Evolutionary conservation across 1,284 basidiomycete genomes (phyloP).

Genomic region (Vanrija pseudolonga): DNA sequence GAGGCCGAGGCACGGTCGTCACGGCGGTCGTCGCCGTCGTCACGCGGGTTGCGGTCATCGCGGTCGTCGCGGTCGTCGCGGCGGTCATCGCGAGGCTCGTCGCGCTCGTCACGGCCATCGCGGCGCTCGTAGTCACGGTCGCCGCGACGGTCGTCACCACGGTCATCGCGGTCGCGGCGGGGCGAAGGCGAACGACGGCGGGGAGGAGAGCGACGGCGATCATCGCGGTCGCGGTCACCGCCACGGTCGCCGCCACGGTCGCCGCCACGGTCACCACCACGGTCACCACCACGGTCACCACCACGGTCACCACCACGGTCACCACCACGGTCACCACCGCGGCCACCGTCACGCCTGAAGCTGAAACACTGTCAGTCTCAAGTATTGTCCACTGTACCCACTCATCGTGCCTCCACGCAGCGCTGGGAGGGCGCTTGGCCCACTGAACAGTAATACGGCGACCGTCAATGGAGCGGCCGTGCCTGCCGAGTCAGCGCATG

Average conservation of each 20-base stretch:
- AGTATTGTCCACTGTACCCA: slow-evolving; percentile 26
- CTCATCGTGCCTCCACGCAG: slow-evolving; percentile 74
- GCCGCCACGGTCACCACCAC: slow-evolving; percentile 5
- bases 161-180: slow-evolving; percentile 12
- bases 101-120: slow-evolving; percentile 24
- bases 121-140: slow-evolving; percentile 31
- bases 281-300: slow-evolving; percentile 6
- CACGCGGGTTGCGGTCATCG: slow-evolving; percentile 17
- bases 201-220: slow-evolving; percentile 21
- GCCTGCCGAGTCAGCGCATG: slow-evolving; percentile 55
- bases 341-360: slow-evolving; percentile 48
- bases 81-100: background rate
- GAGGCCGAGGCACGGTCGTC: slow-evolving; percentile 8
- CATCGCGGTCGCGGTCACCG: slow-evolving; percentile 8
- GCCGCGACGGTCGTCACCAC: slow-evolving; percentile 3
- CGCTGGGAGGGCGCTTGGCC: slow-evolving; percentile 84
- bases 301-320: slow-evolving; percentile 1
- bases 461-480: slow-evolving; percentile 77
- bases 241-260: slow-evolving; percentile 2
- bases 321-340: slow-evolving; percentile 20
- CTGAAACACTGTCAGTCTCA: slow-evolving; percentile 1
- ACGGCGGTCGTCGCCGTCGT: slow-evolving; percentile 25
- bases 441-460: slow-evolving; percentile 78
- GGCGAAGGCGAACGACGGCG: slow-evolving; percentile 29
- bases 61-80: slow-evolving; percentile 22